phyloP scores from a whole-genome alignment of 2,329 filamentous ascomycete species.

The Arachnopeziza araneosa region DNA sequence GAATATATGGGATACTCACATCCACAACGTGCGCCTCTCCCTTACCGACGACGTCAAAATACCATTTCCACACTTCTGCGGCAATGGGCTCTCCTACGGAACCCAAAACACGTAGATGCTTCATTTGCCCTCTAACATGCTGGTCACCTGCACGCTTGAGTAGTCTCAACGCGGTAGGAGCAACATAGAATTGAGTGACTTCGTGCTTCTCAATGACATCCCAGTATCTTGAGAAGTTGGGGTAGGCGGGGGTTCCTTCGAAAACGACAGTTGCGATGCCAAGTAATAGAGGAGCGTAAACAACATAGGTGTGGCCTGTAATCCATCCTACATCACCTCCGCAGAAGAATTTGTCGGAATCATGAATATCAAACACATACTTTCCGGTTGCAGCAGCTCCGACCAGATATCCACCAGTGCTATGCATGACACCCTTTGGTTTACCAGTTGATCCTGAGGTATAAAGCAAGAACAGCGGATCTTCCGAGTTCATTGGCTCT shows the following conservation, averaged over 20 bases:
- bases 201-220: slow-evolving; percentile 94
- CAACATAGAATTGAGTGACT: slow-evolving; percentile 97
- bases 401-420: slow-evolving; percentile 89
- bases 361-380: slow-evolving; percentile 98
- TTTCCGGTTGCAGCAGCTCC: slow-evolving; percentile 92
- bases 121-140: slow-evolving; percentile 85
- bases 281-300: slow-evolving; percentile 89
- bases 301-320: slow-evolving; percentile 96
- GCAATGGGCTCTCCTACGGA: slow-evolving; percentile 97
- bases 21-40: slow-evolving; percentile 91
- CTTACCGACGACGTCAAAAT: slow-evolving; percentile 91
- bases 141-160: slow-evolving; percentile 94
- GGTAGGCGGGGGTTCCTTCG: slow-evolving; percentile 95
- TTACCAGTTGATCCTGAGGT: slow-evolving; percentile 97
- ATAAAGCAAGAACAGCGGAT: slow-evolving; percentile 95
- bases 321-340: slow-evolving; percentile 99
- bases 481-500: slow-evolving; percentile 85
- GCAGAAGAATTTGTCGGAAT: slow-evolving; percentile 91
- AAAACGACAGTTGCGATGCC: slow-evolving; percentile 95
- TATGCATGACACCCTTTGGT: slow-evolving; percentile 98
- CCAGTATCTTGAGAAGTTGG: slow-evolving; percentile 98
- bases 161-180: slow-evolving; percentile 85
- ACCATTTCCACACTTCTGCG: slow-evolving; percentile 99
- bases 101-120: slow-evolving; percentile 80
- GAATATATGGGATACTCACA: slow-evolving; percentile 52